Evolutionary conservation across 2,329 filamentous ascomycete species (phyloP).

Genomic region (Sclerotiophoma versabilis): DNA sequence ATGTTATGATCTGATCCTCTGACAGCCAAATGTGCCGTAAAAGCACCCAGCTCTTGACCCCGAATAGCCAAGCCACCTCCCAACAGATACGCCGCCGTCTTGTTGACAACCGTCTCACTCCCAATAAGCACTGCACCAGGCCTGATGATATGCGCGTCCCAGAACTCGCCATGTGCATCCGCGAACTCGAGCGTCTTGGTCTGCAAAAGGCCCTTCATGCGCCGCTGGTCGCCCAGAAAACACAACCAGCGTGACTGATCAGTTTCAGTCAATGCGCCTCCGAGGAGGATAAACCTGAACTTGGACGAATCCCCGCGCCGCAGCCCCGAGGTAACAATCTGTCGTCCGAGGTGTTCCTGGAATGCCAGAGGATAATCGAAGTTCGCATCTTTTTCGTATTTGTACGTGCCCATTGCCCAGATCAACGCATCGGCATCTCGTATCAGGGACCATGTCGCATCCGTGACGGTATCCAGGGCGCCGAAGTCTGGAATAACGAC

Average conservation of each 20-base stretch:
- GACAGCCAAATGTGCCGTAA: constrained; percentile 24
- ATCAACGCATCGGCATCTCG: constrained; percentile 27
- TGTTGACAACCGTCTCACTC: background rate
- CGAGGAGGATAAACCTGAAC: constrained; percentile 19
- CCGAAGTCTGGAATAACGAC: background rate
- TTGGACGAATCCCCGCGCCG: background rate
- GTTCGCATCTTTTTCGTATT: constrained; percentile 25
- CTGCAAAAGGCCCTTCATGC: constrained; percentile 25
- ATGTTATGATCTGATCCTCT: constrained; percentile 3
- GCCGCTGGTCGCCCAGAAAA: constrained; percentile 19
- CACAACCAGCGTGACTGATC: constrained; percentile 22
- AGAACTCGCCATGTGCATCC: constrained; percentile 12
- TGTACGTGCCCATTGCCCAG: constrained; percentile 31
- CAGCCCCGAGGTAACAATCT: background rate
- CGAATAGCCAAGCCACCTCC: constrained; percentile 9
- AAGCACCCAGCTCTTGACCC: constrained; percentile 24
- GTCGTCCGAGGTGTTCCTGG: background rate
- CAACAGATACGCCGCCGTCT: background rate
- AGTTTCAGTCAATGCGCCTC: constrained; percentile 23
- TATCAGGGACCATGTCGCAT: constrained; percentile 12
- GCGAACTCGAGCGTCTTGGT: constrained; percentile 20
- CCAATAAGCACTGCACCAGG: constrained; percentile 23
- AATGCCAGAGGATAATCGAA: constrained; percentile 25
- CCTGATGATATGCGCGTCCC: constrained; percentile 24
- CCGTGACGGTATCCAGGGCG: background rate